Base-by-base conservation (phyloP, 352 stramenopile genomes). In the Peronospora tabacina region DNA sequence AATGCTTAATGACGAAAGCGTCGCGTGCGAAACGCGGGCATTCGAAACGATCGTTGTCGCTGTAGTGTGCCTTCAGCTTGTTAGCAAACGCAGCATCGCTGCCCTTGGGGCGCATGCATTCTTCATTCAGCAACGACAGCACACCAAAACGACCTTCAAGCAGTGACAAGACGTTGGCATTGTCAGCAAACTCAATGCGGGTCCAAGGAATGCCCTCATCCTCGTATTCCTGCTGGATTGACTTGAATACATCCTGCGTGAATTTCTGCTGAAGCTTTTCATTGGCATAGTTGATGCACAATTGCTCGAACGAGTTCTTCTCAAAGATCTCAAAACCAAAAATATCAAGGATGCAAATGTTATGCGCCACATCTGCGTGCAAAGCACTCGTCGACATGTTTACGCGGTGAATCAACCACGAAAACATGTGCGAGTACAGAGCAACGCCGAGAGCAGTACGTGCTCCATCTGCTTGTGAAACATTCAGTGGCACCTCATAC, bases 321-420 rank as follows among this genome's bases (percentile, higher is more conserved):
- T 96, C 81, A 50, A 98, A 98, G 29, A 95, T 97, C 68, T 98
- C 95, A 71, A 98, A 98, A 5, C 95, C 95, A 75, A 98, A 98
- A 60, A 98, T 98, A 79, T 98, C 95, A 17, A 98, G 60, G 38
- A 98, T 92, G 61, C 88, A 86, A 53, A 87, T 86, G 57, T 89
- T 87, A 61, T 85, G 78, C 24, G 60, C 59, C 17, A 88, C 72
- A 20, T 75, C 52, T 2, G 58, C 44, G 17, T 80, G 55, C 0
- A 62, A 48, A n/a, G 78, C 75, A 40, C 69, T 83, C 17, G 81
- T 91, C 49, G 76, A 87, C 49, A 75, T 64, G 58, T 92, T 94
- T 11, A 94, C 79, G 13, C 74, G 76, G 52, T 85, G 76, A 46
- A 98, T 96, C 12, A 99, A 66, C 95, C 95, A 98, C 30, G 95